Conservation (phyloP, 2,329 filamentous ascomycete genomes). For the Nemania sp. region DNA sequence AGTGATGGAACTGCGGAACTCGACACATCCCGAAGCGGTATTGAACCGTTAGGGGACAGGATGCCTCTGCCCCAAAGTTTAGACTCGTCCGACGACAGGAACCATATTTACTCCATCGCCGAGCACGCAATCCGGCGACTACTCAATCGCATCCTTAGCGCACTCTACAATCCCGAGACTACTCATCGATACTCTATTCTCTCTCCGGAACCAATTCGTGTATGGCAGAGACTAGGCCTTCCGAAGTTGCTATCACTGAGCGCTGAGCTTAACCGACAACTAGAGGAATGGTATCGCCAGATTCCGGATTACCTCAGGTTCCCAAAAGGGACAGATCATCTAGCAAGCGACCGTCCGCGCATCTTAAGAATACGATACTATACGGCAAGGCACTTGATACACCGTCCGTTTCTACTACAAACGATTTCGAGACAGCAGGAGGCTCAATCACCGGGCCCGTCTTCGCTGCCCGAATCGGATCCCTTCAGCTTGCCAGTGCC, state of each 20-base stretch:
- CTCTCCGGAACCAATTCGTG: slow-evolving; percentile 27
- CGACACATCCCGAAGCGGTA: slow-evolving; percentile 42
- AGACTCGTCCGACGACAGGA: slow-evolving; percentile 39
- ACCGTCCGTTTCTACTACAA: slow-evolving; percentile 46
- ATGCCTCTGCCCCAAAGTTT: slow-evolving; percentile 42
- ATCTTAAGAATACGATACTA: slow-evolving; percentile 75
- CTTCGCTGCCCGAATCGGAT: slow-evolving; percentile 27
- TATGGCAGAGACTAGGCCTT: slow-evolving; percentile 36
- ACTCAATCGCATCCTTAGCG: slow-evolving; percentile 47
- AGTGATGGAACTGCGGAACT: slow-evolving; percentile 74
- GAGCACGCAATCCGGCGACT: slow-evolving; percentile 48
- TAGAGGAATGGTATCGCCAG: slow-evolving; percentile 44
- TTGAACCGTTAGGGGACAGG: slow-evolving; percentile 43
- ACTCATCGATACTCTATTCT: slow-evolving; percentile 29
- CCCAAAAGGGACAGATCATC: slow-evolving; percentile 56
- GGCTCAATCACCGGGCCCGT: slow-evolving; percentile 27
- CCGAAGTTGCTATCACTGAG: slow-evolving; percentile 40
- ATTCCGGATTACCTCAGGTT: slow-evolving; percentile 51
- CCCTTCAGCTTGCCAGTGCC: slow-evolving; percentile 32
- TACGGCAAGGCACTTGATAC: slow-evolving; percentile 69
- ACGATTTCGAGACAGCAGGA: slow-evolving; percentile 51
- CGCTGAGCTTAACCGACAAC: slow-evolving; percentile 44
- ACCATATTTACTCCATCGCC: slow-evolving; percentile 46
- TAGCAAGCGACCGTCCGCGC: slow-evolving; percentile 64
- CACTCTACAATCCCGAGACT: slow-evolving; percentile 43